Base-by-base conservation (phyloP, 345 rosid genomes). In the Schrenkiella parvula region DNA sequence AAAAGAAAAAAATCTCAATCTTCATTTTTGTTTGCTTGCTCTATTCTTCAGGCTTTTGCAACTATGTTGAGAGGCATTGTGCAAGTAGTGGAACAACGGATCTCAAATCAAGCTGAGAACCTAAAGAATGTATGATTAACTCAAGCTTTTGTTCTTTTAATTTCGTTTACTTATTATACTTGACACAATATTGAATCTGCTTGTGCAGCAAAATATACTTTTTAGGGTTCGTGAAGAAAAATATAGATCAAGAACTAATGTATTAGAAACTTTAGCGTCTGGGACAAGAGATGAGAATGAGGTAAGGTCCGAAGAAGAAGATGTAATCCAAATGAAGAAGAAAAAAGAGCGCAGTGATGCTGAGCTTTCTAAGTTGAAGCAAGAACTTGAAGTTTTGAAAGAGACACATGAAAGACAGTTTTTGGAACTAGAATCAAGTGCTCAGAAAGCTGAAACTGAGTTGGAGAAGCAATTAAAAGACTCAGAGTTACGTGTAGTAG, bases 131-230 rank as follows among this genome's bases (percentile, higher is more conserved):
- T 92, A 90, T 5, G 82, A 69, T 42, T 14, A 19, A 14, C 14
- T 47, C 74, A 19, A 21, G 8, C 4, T 29, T 50, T 37, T 13
- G 6, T 13, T 25, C n/a, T n/a, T n/a, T n/a, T n/a, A n/a, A n/a
- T n/a, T 34, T 18, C 34, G 25, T 18, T 50, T 5, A 38, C 29
- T 4, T 25, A n/a, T 51, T 5, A 50, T 61, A 59, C 15, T 53
- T 38, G 11, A 48, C 42, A 55, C 42, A 56, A 48, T 42, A 26
- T 29, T 34, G 38, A 64, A 72, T 64, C 48, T 35, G 68, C 37
- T 29, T 73, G 13, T 84, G 77, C 85, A 90, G 98, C 93, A 90
- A 88, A 87, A 85, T 71, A 82, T 75, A 42, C 79, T 87, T 59
- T 78, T 71, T 60, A 82, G 79, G 70, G 81, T 73, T 41, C 87